Conservation (phyloP, 2,329 filamentous ascomycete species). For the Pseudocercospora fijiensis region DNA sequence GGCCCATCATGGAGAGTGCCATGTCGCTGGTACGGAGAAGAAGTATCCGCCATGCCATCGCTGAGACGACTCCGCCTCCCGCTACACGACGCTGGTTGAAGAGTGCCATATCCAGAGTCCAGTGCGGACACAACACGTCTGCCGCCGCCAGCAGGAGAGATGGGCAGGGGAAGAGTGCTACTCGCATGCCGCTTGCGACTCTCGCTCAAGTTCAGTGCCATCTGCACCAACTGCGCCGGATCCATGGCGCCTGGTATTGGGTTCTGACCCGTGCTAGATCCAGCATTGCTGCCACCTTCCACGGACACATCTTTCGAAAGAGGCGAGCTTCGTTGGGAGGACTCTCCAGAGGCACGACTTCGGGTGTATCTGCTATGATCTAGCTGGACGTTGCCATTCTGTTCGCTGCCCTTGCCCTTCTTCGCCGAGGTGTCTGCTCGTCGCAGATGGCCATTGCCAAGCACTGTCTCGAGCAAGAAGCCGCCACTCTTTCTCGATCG, state of each 20-base stretch:
- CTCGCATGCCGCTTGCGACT: conserved; percentile 65
- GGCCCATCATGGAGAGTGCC: conserved; percentile 12
- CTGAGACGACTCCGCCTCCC: conserved; percentile 16
- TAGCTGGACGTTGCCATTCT: conserved; percentile 23
- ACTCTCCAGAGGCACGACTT: conserved; percentile 29
- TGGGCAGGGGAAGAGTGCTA: conserved; percentile 55
- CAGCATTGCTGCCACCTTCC: conserved; percentile 13
- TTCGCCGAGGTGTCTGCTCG: not conserved
- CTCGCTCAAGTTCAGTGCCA: conserved; percentile 86
- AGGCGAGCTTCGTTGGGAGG: conserved; percentile 33
- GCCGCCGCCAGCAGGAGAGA: conserved; percentile 53
- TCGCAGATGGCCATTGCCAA: conserved; percentile 26
- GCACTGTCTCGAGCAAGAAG: conserved; percentile 38
- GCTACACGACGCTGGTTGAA: conserved; percentile 56
- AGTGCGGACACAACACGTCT: conserved; percentile 47
- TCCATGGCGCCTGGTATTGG: conserved; percentile 61
- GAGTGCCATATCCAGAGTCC: conserved; percentile 32
- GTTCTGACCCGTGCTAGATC: conserved; percentile 7
- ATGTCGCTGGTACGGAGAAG: conserved; percentile 17
- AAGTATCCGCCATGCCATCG: conserved; percentile 8
- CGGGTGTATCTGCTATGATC: conserved; percentile 22
- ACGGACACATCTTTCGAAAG: conserved; percentile 30
- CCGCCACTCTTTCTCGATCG: conserved; percentile 40
- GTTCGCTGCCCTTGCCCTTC: conserved; percentile 25
- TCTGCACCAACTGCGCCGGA: conserved; percentile 84